A percentile compares a stretch with the other conserved stretches of the same genome.
These are phyloP conservation scores for Artemisia tridentata DNA, from an alignment of 129 eudicot species.

Conservation along the genomic window DNA sequence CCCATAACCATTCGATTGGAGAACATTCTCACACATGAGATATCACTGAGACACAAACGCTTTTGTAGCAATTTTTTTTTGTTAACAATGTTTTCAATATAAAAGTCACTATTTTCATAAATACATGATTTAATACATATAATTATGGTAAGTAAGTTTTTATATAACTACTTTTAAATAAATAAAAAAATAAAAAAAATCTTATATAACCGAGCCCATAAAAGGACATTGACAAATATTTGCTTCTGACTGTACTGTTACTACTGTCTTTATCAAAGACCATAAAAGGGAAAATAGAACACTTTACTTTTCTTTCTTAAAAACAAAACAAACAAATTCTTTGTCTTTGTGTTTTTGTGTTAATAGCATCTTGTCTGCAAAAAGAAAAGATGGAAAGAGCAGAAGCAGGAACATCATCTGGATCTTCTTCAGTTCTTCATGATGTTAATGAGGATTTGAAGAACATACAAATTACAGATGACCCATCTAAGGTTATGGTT, in stretches of 20 bases:
- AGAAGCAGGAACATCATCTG: slow-evolving; percentile 62
- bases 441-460: slow-evolving; percentile 26
- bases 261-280: slow-evolving; percentile 20
- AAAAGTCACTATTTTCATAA: not conserved
- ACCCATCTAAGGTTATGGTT: slow-evolving; percentile 23
- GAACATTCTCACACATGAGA: no score
- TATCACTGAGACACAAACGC: no score
- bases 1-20: no score
- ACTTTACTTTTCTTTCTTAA: slow-evolving; percentile 18
- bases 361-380: slow-evolving; percentile 16
- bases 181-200: no score
- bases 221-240: not conserved
- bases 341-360: not conserved
- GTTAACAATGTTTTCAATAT: not conserved
- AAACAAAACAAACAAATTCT: not conserved
- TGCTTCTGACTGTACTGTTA: slow-evolving; percentile 18
- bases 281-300: slow-evolving; percentile 7
- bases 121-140: no score
- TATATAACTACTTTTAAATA: no score
- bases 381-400: slow-evolving; percentile 33
- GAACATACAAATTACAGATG: slow-evolving; percentile 30
- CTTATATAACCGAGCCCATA: no score
- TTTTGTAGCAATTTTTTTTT: no score
- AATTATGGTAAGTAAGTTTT: no score
- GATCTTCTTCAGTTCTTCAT: slow-evolving; percentile 23